Evolutionary conservation across 495 filamentous ascomycete genomes (phyloP), one percentile per base, ranked within the genome.

Genomic region (Stereocaulon alpinum): DNA sequence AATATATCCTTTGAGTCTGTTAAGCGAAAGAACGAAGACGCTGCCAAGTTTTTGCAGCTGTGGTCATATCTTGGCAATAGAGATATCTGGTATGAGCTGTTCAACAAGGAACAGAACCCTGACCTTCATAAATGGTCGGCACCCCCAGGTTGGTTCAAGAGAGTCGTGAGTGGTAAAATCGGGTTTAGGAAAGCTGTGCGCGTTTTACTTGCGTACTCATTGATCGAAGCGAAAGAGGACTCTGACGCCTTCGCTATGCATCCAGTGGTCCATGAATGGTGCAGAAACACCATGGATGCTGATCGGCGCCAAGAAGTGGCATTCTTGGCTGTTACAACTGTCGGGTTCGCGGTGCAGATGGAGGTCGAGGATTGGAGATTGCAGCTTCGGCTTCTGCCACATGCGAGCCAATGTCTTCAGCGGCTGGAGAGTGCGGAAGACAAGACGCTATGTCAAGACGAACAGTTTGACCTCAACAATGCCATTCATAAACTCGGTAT

Each of bases 221-320:
- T 59, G 29, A 59, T 59, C 18, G 56, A 52, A 40, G 45, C 32
- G 18, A 49, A 40, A 41, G 44, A 41, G 11, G 68, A 67, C 53
- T 71, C 68, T 32, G 15, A 54, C 56, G 70, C 69, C 15, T 74
- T 72, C 66, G 67, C 69, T 14, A 69, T 73, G 49, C 70, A 73
- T 66, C 58, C 62, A 37, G 72, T 69, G 40, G 66, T 74, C 55
- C 70, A 73, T 55, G 66, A 69, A n/a, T 74, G 69, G 71, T 62
- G 22, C 67, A 61, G 61, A 53, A 47, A 51, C 43, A 51, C 15
- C 12, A 22, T 50, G 4, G 22, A 76, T 61, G 69, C 69, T 58
- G 61, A 64, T 60, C 34, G 18, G 12, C 48, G 32, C 17, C 40
- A 29, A 17, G 44, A 41, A 7, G 34, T 30, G 9, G 44, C 57